phyloP scores from a whole-genome alignment of 78 protist genomes.

The Pigoraptor vietnamica region DNA sequence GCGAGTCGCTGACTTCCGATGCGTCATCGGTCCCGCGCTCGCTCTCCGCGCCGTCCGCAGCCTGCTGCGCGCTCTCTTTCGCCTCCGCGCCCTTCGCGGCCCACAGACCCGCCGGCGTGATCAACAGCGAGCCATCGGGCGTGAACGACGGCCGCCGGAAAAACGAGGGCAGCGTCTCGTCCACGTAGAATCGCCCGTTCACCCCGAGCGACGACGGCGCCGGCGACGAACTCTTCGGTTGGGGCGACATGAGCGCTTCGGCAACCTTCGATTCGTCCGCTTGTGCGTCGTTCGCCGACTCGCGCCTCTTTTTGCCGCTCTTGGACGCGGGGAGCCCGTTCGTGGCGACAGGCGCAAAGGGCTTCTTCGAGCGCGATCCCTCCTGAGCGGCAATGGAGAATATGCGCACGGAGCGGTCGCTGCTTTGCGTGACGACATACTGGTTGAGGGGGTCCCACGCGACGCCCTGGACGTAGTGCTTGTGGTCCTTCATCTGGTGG shows the following conservation, averaged over 20 bases:
- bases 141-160: slow-evolving; percentile 13
- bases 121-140: not conserved
- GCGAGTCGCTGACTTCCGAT: not conserved
- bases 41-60: no score
- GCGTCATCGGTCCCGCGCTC: no score
- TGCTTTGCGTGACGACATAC: slow-evolving; percentile 14
- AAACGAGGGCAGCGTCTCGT: slow-evolving; percentile 5
- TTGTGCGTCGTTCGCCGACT: not conserved
- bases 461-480: slow-evolving; percentile 54
- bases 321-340: not conserved
- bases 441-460: slow-evolving; percentile 46
- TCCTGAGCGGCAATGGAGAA: not conserved
- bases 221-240: not conserved
- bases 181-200: not conserved
- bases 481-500: slow-evolving; percentile 29
- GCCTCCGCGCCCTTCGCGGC: not conserved
- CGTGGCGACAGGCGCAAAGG: not conserved
- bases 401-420: slow-evolving; percentile 37
- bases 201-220: not conserved
- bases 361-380: not conserved
- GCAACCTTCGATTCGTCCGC: not conserved
- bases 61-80: not conserved
- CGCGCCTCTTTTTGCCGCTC: not conserved
- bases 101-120: not conserved
- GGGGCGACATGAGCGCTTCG: not conserved